Base-by-base conservation (phyloP, 495 filamentous ascomycete species). In the Corynascus novoguineensis region DNA sequence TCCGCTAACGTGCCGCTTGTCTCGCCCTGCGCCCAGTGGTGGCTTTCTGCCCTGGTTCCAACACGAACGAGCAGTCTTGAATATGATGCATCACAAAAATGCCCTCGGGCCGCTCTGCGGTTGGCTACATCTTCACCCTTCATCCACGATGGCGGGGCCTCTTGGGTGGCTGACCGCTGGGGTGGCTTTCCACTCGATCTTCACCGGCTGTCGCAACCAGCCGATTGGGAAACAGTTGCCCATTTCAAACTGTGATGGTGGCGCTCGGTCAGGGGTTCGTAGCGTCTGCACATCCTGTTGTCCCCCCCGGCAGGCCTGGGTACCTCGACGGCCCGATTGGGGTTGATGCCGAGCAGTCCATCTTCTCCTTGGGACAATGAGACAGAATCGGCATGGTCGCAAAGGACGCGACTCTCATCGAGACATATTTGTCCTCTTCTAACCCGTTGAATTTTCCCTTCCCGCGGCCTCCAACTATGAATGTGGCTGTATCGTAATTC, bases 141-240 rank as follows among this genome's bases (percentile, higher is more conserved):
- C 34, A 32, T 21, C 46, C 48, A 22, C 34, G 34, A 40, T 52
- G 34, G 50, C 37, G 5, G 10, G n/a, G 24, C 17, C 48, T 22
- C 21, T 6, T 12, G n/a, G 27, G n/a, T n/a, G n/a, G n/a, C n/a
- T 38, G 17, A 17, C 15, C 32, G 35, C 29, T 32, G 15, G 25
- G 28, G 12, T n/a, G n/a, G 46, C 25, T 38, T 58, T 51, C 28
- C 47, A 12, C 34, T 34, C 22, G n/a, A 14, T 19, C 25, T 19
- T 49, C 53, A 50, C 53, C 53, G 53, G 53, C 53, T 49, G 44
- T 35, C 34, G 44, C 44, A 49, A 12, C 21, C 12, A 21, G 51
- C 38, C n/a, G 46, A 38, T 58, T 25, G 9, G 54, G 46, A 24
- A 31, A 42, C 4, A n/a, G 5, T 21, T 29, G 2, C 25, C 17